phyloP scores from a whole-genome alignment of 345 rosid species.

The Cardiospermum halicacabum region DNA sequence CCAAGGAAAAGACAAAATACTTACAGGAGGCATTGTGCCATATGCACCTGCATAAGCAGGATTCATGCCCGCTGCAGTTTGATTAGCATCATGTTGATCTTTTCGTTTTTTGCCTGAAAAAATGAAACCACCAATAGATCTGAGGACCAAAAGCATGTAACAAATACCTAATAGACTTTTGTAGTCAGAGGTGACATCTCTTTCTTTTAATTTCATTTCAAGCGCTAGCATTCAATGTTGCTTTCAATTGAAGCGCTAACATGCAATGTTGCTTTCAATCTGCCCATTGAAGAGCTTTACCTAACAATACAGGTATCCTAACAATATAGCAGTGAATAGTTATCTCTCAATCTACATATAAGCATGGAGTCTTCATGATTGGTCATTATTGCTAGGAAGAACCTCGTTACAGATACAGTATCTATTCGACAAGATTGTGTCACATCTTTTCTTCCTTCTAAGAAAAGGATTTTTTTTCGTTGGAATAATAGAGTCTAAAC shows the following conservation, averaged over 20 bases:
- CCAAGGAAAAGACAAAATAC: slow-evolving; percentile 15
- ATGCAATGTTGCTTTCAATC: too few species aligned
- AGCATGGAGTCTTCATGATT: not conserved
- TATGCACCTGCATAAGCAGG: slow-evolving; percentile 70
- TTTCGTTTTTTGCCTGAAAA: slow-evolving; percentile 74
- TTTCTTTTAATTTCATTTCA: not conserved
- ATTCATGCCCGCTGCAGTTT: slow-evolving; percentile 43
- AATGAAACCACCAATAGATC: slow-evolving; percentile 8
- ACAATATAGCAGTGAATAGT: too few species aligned
- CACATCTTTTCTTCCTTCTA: not conserved
- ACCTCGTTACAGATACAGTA: not conserved
- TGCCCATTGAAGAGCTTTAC: too few species aligned
- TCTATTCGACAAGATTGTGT: not conserved
- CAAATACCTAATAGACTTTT: not conserved
- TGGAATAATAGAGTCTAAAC: not conserved
- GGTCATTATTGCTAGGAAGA: not conserved
- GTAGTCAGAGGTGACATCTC: not conserved
- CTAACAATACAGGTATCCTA: too few species aligned
- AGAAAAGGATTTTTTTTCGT: too few species aligned
- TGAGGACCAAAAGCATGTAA: not conserved
- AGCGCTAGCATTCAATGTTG: not conserved
- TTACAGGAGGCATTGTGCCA: slow-evolving; percentile 85
- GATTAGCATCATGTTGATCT: slow-evolving; percentile 82
- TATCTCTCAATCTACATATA: not conserved
- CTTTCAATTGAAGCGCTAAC: too few species aligned